Evolutionary conservation across 345 rosid species (phyloP).

Genomic region (Rhodamnia argentea): DNA sequence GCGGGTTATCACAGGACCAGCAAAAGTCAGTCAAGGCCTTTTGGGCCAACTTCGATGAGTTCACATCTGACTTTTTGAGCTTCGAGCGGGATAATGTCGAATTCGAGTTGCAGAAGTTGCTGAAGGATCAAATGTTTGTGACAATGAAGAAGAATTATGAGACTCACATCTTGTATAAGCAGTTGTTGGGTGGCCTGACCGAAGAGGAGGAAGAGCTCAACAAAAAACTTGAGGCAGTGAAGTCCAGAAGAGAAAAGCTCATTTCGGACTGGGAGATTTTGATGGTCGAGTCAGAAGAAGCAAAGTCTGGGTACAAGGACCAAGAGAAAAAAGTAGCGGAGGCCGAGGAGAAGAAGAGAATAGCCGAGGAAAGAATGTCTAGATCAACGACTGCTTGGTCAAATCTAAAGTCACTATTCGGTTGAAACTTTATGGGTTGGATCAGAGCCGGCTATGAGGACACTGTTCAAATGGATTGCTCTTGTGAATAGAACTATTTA

Average conservation of each 20-base stretch:
- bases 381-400: not conserved
- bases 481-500: accelerated
- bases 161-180: not conserved
- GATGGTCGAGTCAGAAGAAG: not conserved
- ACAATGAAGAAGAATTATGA: not conserved
- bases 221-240: not conserved
- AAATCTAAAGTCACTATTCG: not conserved
- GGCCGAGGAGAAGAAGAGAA: constrained; percentile 2
- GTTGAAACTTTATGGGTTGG: not conserved
- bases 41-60: not conserved
- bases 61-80: not conserved
- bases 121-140: not conserved
- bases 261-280: not conserved
- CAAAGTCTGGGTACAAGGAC: not conserved
- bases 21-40: not conserved
- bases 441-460: not conserved
- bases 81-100: not conserved
- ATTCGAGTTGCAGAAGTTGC: not conserved
- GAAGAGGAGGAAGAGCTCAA: not conserved
- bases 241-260: not conserved
- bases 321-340: not conserved
- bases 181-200: not conserved
- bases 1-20: not conserved
- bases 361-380: not conserved
- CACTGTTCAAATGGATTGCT: not conserved